Evolutionary conservation across 306 rosid genomes (phyloP).

Genomic region (Vachellia collinsii): DNA sequence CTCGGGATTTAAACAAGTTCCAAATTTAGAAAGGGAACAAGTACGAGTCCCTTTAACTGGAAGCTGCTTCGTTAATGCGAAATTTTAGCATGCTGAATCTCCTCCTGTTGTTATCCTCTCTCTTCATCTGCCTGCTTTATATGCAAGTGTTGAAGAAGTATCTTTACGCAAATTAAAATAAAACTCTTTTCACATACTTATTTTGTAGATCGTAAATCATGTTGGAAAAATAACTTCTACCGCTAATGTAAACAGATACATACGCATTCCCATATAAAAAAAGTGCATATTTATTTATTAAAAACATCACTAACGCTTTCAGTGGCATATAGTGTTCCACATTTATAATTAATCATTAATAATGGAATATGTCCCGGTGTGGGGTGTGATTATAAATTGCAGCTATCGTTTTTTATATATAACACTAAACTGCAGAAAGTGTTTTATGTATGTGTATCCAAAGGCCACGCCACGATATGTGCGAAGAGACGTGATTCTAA

Average conservation of each 20-base stretch:
- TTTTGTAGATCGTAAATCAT: too few relatives aligned
- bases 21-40: slow-evolving; percentile 38
- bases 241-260: too few relatives aligned
- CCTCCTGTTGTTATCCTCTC: slow-evolving; percentile 15
- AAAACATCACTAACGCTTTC: slow-evolving; percentile 9
- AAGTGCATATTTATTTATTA: background rate
- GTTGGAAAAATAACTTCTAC: too few relatives aligned
- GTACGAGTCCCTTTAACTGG: slow-evolving; percentile 42
- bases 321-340: background rate
- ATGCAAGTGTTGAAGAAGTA: too few relatives aligned
- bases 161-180: too few relatives aligned
- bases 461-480: slow-evolving; percentile 6
- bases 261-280: background rate
- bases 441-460: background rate
- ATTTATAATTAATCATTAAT: slow-evolving; percentile 8
- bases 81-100: slow-evolving; percentile 29
- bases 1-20: slow-evolving; percentile 38
- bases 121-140: too few relatives aligned
- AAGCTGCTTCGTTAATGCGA: slow-evolving; percentile 21
- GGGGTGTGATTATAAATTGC: slow-evolving; percentile 6
- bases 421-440: background rate
- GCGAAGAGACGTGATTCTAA: slow-evolving; percentile 28
- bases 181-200: too few relatives aligned
- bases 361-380: slow-evolving; percentile 20
- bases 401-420: slow-evolving; percentile 9